These are phyloP conservation scores for Carex arenaria DNA, from an alignment of 202 grass and related monocot species.

Conservation along the genomic window DNA sequence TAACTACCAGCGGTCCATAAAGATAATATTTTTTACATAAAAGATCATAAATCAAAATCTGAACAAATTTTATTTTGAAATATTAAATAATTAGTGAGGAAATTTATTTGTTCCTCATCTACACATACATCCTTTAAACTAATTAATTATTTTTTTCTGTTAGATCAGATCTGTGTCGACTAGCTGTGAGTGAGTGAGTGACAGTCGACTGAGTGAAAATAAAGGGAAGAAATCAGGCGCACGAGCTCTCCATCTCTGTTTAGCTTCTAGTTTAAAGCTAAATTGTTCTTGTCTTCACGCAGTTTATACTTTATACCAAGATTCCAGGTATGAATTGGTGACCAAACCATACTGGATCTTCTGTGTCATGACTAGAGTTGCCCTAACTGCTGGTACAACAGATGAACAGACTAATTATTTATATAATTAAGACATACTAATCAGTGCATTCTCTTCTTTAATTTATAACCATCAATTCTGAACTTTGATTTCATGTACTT, in stretches of 20 bases:
- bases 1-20: too few relatives aligned
- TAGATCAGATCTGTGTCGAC: background rate
- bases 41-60: too few relatives aligned
- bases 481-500: too few relatives aligned
- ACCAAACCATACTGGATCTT: background rate
- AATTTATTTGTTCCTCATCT: too few relatives aligned
- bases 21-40: too few relatives aligned
- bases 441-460: background rate
- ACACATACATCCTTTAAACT: background rate
- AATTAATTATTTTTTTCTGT: background rate
- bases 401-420: background rate
- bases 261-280: constrained; percentile 1
- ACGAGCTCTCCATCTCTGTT: constrained; percentile 19
- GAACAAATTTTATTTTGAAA: too few relatives aligned
- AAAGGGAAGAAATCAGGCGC: background rate
- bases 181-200: background rate
- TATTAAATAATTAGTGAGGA: too few relatives aligned
- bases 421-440: too few relatives aligned
- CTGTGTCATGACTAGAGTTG: background rate
- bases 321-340: background rate
- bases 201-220: background rate
- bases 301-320: background rate
- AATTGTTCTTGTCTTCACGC: constrained; percentile 9
- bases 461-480: background rate
- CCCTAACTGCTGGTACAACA: background rate